Evolutionary conservation across 345 rosid species (phyloP), one percentile per base, ranked within the genome.

Genomic region (Mercurialis annua): DNA sequence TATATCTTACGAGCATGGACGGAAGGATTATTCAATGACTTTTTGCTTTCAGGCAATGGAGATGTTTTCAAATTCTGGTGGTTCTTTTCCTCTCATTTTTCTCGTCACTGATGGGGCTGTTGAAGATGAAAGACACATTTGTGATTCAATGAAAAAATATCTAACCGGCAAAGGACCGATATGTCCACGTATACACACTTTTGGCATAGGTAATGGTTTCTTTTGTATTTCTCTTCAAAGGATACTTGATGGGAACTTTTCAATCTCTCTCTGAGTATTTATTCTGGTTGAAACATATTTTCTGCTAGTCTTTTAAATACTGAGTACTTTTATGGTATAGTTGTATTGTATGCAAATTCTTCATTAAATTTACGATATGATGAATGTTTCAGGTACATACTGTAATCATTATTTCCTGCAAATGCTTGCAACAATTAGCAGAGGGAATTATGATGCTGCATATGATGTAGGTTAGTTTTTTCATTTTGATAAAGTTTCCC

Each of bases 51-150:
- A 94, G 99, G 99, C 99, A 58, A 81, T 85, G 49, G 96, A 91
- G 75, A 86, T 94, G 92, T 81, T 91, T 38, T 78, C 87, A 30
- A 78, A 81, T 58, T 66, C 81, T 62, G 67, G 36, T 47, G 89
- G 82, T 73, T 82, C 95, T 44, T 54, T 87, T 68, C 99, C 99
- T 66, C 68, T 84, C 73, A 78, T 94, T 73, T 85, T 94, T 73
- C 88, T 94, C 69, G 72, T 94, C 63, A 91, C 96, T 30, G 98
- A 94, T 81, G 99, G 99, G 62, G 73, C 95, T 73, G 92, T 94
- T 67, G 98, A 94, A 80, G 88, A 94, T 78, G 99, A 91, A 77
- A 84, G 85, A 76, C 83, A 81, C 34, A 88, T 94, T 56, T 91
- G 93, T 76, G 86, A 88, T 63, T 72, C 65, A 43, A 81, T 91